Base-by-base conservation (phyloP, 2,329 filamentous ascomycete species). In the Aspergillus costaricaensis region DNA sequence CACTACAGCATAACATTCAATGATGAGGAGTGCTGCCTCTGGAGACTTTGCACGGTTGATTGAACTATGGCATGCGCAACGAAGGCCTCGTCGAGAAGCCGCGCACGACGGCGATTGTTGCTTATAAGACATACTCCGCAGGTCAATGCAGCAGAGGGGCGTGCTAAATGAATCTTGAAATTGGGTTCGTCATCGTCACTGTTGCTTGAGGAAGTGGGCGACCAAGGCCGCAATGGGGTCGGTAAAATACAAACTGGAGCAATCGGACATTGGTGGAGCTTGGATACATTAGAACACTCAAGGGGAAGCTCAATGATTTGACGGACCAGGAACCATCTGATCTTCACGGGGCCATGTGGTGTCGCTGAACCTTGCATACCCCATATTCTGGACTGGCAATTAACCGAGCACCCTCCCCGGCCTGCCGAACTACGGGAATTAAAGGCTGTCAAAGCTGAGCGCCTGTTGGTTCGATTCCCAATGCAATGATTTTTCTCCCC, bases 271-370 rank as follows among this genome's bases (percentile, higher is more conserved):
- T n/a, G n/a, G 32, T 50, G 25, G 25, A 50, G 47, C 44, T 32
- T 15, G 32, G 32, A 36, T 36, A 36, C 32, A 36, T 36, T 36
- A 5, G 32, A 36, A 36, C 12, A 2, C 14, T 30, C 3, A 7
- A 17, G 5, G 15, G 15, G 25, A n/a, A 44, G 47, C 23, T 32
- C 25, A n/a, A 27, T 27, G 23, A 50, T 17, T 50, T 10, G 47
- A 30, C 5, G 25, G 17, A 27, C 25, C 27, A 39, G 50, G 50
- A 15, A 53, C 17, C 50, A 55, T 55, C 52, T 55, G 52, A 55
- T 55, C 53, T 44, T 21, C 25, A 47, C n/a, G 53, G 23, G 43
- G 17, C 53, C 41, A 50, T 50, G 47, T 50, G 47, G 47, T 50
- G 47, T 30, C 47, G 25, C 47, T 50, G 47, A 30, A 50, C 47